Conservation (phyloP, 2,329 filamentous ascomycete species). For the Pseudopithomyces chartarum region DNA sequence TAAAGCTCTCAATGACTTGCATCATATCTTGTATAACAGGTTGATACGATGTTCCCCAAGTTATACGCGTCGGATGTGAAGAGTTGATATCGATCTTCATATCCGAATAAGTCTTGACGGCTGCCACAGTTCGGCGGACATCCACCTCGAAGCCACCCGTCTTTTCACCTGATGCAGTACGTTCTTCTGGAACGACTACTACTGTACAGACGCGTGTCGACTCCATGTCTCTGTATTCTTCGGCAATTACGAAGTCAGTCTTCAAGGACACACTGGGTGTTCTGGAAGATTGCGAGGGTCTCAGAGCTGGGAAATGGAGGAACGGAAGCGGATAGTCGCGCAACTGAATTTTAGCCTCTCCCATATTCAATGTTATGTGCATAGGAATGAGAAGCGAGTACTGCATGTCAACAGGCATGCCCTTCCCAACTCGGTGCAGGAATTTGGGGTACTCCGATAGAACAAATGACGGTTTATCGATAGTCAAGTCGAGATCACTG, state of each 20-base stretch:
- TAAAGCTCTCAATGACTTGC: slow-evolving; percentile 98
- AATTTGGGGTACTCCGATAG: slow-evolving; percentile 81
- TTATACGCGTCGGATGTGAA: slow-evolving; percentile 86
- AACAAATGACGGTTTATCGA: slow-evolving; percentile 94
- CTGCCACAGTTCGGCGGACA: slow-evolving; percentile 87
- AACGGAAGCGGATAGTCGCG: slow-evolving; percentile 94
- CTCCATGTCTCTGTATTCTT: slow-evolving; percentile 83
- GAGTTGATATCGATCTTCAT: slow-evolving; percentile 93
- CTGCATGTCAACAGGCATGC: slow-evolving; percentile 88
- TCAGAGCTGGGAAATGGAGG: slow-evolving; percentile 84
- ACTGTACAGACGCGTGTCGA: slow-evolving; percentile 82
- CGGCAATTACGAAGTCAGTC: slow-evolving; percentile 92
- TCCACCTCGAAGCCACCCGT: slow-evolving; percentile 78
- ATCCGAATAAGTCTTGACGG: slow-evolving; percentile 95
- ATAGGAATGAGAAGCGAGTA: slow-evolving; percentile 90
- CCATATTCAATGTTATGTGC: slow-evolving; percentile 86
- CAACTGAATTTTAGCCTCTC: slow-evolving; percentile 82
- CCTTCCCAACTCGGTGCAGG: slow-evolving; percentile 89
- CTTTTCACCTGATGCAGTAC: slow-evolving; percentile 59
- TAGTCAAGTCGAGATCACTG: slow-evolving; percentile 79
- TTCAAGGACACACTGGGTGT: slow-evolving; percentile 81
- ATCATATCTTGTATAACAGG: slow-evolving; percentile 99
- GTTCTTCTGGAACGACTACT: slow-evolving; percentile 77
- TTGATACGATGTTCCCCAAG: slow-evolving; percentile 97
- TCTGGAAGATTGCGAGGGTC: slow-evolving; percentile 76